Base-by-base conservation (phyloP, 202 grass and related monocot species). In the Dendrocalamus latiflorus region DNA sequence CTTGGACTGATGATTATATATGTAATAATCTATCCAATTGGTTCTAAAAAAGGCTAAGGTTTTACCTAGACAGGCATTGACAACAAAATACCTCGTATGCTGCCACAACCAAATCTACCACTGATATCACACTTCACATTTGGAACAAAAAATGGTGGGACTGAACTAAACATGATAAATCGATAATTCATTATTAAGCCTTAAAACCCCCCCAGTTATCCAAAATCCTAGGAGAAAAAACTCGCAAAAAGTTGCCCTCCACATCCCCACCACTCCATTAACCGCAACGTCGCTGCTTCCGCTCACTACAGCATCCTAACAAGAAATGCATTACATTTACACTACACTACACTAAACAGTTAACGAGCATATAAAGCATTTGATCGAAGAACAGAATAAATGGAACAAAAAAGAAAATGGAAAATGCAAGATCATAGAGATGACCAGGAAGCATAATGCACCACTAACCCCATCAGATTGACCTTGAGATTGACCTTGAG, bases 401-500 rank as follows among this genome's bases (percentile, higher is more conserved):
- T 78, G 67, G 21, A 73, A 14, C n/a, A 14, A 30, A 37, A 48
- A 69, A 72, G 5, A 59, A 0, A 5, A 6, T 37, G 22, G 22
- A 50, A 79, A 76, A 39, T 36, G 18, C 22, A 78, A 72, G 61
- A 70, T 36, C 3, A 20, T 41, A 80, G 62, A 76, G 21, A 84
- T 62, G 41, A 45, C n/a, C 26, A 78, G 62, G 56, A 88, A 75
- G 59, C 73, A 81, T n/a, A 62, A 64, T 82, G 74, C 87, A 80
- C 49, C 75, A 95, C 93, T 95, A 78, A 98, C 96, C 96, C 96
- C 66, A 99, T 93, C 83, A 99, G 86, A 87, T 99, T 99, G 78
- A 99, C 84, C 81, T 90, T 95, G 89, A 99, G 93, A 91, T 99
- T 99, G 89, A 95, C 82, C 89, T 99, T 99, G 83, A 99, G 96